Base-by-base conservation (phyloP, 129 eudicot species). In the Ambrosia trifida region DNA sequence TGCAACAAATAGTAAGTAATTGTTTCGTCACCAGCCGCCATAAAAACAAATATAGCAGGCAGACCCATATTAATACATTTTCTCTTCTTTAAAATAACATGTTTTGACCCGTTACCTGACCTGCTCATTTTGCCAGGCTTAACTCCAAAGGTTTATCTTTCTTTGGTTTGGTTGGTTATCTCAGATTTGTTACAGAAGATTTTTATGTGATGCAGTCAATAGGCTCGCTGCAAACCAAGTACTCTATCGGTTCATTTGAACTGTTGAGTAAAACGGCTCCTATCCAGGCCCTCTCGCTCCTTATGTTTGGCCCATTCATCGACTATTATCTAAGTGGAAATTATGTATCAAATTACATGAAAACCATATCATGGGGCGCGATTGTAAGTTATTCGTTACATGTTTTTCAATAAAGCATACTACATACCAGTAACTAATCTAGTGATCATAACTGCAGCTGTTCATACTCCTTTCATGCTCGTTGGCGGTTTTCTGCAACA, bases 1-100 rank as follows among this genome's bases (percentile, higher is more conserved):
- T 91, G 78, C 97, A 91, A 72, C 97, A 91, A 82, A 85, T 83
- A 70, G 97, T 91, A 67, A 91, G 97, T 85, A 17, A 11, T 52
- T 43, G 6, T 59, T 13, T 11, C 5, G 9, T 4, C 31, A 8
- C 10, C 17, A 45, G 50, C 14, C 2, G 24, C 28, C 58, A 51
- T 51, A 51, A 51, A 51, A 51, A 16, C 30, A 17, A 52, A 6
- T 7, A 52, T 49, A 17, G 30, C 30, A 18, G 28, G 28, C 28
- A 24, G 28, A 24, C 28, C 28, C 28, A 24, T 24, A 24, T 24
- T 24, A 24, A 24, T 24, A 24, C 28, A 24, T 24, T 24, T 24
- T 24, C 28, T 24, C 28, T 24, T 24, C 28, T 40, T 40, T 4
- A 40, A 10, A 40, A 40, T 40, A 8, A 40, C 44, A 8, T 2